phyloP scores from a whole-genome alignment of 139 green algal genomes.

The Nannochloris sp. region DNA sequence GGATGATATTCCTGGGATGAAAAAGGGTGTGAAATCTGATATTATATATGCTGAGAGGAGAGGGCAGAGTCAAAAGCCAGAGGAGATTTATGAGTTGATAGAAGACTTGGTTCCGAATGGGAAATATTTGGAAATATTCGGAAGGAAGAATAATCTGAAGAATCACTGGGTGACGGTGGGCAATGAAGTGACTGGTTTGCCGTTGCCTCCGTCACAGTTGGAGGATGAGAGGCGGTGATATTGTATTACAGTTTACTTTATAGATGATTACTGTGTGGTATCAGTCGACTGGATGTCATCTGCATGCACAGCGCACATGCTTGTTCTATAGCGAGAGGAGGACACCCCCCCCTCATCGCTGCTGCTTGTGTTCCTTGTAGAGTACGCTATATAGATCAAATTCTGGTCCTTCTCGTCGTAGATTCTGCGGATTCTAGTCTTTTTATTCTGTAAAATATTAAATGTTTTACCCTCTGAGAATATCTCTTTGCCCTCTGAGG shows the following conservation, averaged over 20 bases:
- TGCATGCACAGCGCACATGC: conserved; percentile 46
- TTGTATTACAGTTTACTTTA: too few species aligned
- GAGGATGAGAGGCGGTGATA: too few species aligned
- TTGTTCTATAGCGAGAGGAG: conserved; percentile 39
- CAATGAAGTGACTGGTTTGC: conserved; percentile 78
- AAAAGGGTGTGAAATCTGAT: conserved; percentile 47
- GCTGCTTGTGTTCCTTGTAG: conserved; percentile 47
- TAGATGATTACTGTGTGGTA: neutral
- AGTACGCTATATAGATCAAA: conserved; percentile 67
- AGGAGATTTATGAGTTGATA: conserved; percentile 93
- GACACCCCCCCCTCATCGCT: conserved; percentile 12
- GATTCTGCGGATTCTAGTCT: conserved; percentile 57
- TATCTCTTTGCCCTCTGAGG: conserved; percentile 48
- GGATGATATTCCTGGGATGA: conserved; percentile 25
- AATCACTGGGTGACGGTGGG: conserved; percentile 87
- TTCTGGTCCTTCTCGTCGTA: conserved; percentile 53
- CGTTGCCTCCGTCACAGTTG: neutral
- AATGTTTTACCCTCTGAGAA: conserved; percentile 66
- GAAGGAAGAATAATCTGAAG: conserved; percentile 87
- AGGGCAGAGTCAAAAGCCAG: conserved; percentile 91
- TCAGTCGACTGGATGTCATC: neutral
- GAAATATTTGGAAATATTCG: conserved; percentile 88
- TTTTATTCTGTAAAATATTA: conserved; percentile 74
- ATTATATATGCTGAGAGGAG: conserved; percentile 77
- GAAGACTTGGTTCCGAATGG: conserved; percentile 79